Base-by-base conservation (phyloP, 495 filamentous ascomycete genomes). In the Neurospora cerealis region DNA sequence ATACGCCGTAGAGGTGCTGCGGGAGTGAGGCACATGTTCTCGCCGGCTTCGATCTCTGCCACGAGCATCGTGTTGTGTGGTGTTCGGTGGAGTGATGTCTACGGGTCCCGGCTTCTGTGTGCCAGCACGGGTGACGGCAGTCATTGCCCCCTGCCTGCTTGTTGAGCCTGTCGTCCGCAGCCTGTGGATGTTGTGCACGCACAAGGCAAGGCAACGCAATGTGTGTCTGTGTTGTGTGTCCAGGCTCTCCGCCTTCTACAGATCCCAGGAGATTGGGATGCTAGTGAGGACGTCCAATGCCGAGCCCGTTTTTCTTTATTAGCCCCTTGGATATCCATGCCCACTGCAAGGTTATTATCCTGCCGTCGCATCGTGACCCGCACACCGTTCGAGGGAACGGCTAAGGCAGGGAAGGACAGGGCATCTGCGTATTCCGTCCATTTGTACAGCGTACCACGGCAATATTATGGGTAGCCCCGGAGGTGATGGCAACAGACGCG, bases 181-280 rank as follows among this genome's bases (percentile, higher is more conserved):
- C 54, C 54, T 15, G 24, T 13, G 28, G 4, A 34, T 17, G 54
- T 62, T 62, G 54, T 62, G 8, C 28, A 34, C 21, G 28, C 54
- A 62, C 54, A 62, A 62, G 54, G 54, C 24, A 62, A 62, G 54
- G 54, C 28, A 34, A 62, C 13, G 28, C 54, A 62, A 62, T 34
- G 28, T 62, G 28, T 34, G 48, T 60, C 48, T 60, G 46, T 54
- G 46, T 54, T 24, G n/a, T 54, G n/a, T 54, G 15, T 62, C 28
- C 39, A 38, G 62, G 41, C 66, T 37, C 13, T 71, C 69, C 38
- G 69, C 72, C 72, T 54, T 73, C 73, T 71, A 75, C 37, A 74
- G 72, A 78, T 80, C 77, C 81, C 79, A 79, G 77, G 79, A 76
- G 76, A 77, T 76, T 80, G 79, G 81, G 78, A 82, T 82, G 77